phyloP scores from a whole-genome alignment of 176 grass and related monocot species.

The Areca catechu region DNA sequence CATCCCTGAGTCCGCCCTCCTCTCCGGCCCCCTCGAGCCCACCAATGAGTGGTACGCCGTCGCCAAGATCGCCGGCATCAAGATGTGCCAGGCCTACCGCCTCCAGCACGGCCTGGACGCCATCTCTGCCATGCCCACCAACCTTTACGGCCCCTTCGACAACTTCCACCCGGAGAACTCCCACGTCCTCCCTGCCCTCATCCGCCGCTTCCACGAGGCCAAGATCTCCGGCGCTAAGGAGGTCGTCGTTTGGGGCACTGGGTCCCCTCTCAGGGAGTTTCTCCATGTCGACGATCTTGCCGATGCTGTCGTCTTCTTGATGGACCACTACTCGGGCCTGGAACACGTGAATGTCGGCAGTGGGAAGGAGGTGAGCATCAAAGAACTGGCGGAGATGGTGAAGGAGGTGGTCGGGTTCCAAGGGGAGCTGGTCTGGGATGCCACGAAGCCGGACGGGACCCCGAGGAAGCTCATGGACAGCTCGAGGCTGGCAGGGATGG shows the following conservation, averaged over 20 bases:
- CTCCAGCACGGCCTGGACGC: conserved; percentile 69
- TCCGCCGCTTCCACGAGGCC: conserved; percentile 69
- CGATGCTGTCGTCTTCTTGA: conserved; percentile 51
- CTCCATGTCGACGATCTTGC: conserved; percentile 62
- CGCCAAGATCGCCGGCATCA: conserved; percentile 79
- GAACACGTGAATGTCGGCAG: conserved; percentile 73
- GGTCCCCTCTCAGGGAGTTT: conserved; percentile 47
- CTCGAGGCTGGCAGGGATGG: conserved; percentile 41
- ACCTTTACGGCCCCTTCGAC: background rate
- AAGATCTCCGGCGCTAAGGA: conserved; percentile 27
- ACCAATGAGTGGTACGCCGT: conserved; percentile 85
- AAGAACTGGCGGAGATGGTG: conserved; percentile 53
- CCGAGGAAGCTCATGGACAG: conserved; percentile 50
- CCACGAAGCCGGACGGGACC: conserved; percentile 36
- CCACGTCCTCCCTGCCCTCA: conserved; percentile 56
- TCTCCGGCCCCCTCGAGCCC: conserved; percentile 71
- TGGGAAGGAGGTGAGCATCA: conserved; percentile 54
- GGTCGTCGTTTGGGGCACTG: conserved; percentile 68
- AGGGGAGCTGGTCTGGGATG: conserved; percentile 46
- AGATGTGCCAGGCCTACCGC: conserved; percentile 81
- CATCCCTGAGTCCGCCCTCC: conserved; percentile 51
- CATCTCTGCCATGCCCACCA: conserved; percentile 47
- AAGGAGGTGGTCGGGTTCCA: conserved; percentile 49
- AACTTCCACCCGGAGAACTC: background rate
- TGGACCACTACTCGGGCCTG: conserved; percentile 52